A percentile compares a stretch with the other conserved stretches of the same genome.
Conservation (phyloP, 2,329 filamentous ascomycete species). For the Emmonsiellopsis sp. region DNA sequence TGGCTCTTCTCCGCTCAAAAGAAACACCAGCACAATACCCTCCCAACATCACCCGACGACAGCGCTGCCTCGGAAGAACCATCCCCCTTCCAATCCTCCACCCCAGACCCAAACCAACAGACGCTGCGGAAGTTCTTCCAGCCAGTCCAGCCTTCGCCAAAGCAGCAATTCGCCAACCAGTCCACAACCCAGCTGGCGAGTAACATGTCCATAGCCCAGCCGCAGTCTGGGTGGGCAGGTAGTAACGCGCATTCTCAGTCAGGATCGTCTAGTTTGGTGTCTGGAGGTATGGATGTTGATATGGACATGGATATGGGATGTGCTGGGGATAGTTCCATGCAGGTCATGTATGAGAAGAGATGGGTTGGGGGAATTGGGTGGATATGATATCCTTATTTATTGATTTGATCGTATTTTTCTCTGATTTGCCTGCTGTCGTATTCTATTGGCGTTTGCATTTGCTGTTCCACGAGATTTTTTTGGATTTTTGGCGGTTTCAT, state of each 20-base stretch:
- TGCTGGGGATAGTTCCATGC: not conserved
- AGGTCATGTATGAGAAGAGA: conserved; percentile 11
- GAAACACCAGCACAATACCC: conserved; percentile 13
- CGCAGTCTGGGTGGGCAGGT: not conserved
- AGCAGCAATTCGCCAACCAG: not conserved
- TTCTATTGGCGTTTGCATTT: not conserved
- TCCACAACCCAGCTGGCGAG: not conserved
- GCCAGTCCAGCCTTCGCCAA: conserved; percentile 14
- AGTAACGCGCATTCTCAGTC: not conserved
- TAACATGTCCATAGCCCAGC: not conserved
- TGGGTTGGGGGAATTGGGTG: conserved; percentile 23
- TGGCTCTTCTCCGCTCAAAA: conserved; percentile 34
- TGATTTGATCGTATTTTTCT: not conserved
- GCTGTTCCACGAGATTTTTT: no score
- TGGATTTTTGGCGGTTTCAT: no score
- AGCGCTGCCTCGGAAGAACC: conserved; percentile 19
- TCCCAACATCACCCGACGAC: conserved; percentile 11
- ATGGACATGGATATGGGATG: conserved; percentile 21
- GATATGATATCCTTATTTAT: conserved; percentile 15
- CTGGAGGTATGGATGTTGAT: not conserved
- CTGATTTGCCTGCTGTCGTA: not conserved
- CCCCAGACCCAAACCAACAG: conserved; percentile 30
- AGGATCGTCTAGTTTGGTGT: not conserved
- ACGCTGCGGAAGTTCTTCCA: conserved; percentile 33
- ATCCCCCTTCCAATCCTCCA: conserved; percentile 16